Evolutionary conservation across 148 eudicot species (phyloP).

Genomic region (Linanthus parryae): DNA sequence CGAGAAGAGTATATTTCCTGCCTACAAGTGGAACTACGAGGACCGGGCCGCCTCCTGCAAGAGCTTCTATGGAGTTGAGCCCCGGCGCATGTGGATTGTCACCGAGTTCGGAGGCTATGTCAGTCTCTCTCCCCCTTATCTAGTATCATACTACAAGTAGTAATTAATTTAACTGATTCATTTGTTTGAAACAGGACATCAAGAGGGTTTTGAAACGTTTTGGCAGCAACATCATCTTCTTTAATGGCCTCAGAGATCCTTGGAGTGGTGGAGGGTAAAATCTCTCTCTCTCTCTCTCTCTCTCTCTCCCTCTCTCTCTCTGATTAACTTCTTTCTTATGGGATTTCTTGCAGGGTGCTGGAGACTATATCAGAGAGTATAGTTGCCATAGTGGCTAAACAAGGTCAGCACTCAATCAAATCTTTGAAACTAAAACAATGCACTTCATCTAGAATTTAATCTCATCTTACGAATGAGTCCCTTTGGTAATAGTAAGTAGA

Average conservation of each 20-base stretch:
- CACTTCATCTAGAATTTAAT: too few species aligned
- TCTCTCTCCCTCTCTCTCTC: slow-evolving; percentile 1
- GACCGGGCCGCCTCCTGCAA: slow-evolving; percentile 23
- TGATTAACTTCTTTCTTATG: not conserved
- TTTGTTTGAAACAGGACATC: slow-evolving; percentile 35
- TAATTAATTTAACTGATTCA: too few species aligned
- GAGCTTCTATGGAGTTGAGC: slow-evolving; percentile 25
- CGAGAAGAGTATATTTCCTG: slow-evolving; percentile 66
- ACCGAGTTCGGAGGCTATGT: slow-evolving; percentile 77
- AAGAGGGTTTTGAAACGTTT: slow-evolving; percentile 41
- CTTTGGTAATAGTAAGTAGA: not conserved
- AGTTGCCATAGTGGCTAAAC: slow-evolving; percentile 65
- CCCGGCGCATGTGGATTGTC: slow-evolving; percentile 77
- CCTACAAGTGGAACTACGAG: slow-evolving; percentile 27
- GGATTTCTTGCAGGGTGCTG: slow-evolving; percentile 46
- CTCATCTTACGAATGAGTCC: not conserved
- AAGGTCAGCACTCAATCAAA: slow-evolving; percentile 33
- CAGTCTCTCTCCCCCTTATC: slow-evolving; percentile 11
- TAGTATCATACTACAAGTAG: too few species aligned
- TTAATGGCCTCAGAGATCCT: slow-evolving; percentile 52
- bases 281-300: slow-evolving; percentile 1
- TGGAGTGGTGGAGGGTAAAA: slow-evolving; percentile 85
- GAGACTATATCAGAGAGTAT: slow-evolving; percentile 59
- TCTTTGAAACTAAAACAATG: too few species aligned
- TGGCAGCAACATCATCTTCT: slow-evolving; percentile 55